Evolutionary conservation across 2,329 filamentous ascomycete genomes (phyloP).

Genomic region (Exophiala viscosa): DNA sequence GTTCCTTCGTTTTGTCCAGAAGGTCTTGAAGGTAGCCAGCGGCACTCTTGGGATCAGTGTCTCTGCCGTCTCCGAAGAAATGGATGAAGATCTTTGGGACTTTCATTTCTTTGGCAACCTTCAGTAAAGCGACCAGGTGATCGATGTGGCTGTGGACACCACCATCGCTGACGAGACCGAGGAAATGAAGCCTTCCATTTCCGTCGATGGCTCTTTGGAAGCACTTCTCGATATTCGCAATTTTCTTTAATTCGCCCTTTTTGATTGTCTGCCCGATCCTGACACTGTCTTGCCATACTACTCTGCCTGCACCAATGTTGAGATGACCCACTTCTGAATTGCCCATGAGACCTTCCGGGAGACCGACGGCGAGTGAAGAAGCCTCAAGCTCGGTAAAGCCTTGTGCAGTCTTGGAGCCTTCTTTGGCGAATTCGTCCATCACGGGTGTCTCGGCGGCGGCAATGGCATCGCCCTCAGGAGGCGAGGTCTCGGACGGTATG

Average conservation of each 20-base stretch:
- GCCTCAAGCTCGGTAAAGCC: slow-evolving; percentile 93
- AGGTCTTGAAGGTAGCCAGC: slow-evolving; percentile 84
- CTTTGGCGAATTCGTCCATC: slow-evolving; percentile 78
- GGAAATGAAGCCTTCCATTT: slow-evolving; percentile 87
- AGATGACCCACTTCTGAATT: slow-evolving; percentile 98
- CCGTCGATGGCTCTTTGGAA: slow-evolving; percentile 78
- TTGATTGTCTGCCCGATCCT: slow-evolving; percentile 92
- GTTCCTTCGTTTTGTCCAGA: slow-evolving; percentile 73
- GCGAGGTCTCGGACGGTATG: slow-evolving; percentile 73
- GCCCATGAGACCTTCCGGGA: slow-evolving; percentile 96
- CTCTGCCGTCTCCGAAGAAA: slow-evolving; percentile 97
- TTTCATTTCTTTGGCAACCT: slow-evolving; percentile 81
- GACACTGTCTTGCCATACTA: slow-evolving; percentile 98
- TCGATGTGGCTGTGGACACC: slow-evolving; percentile 96
- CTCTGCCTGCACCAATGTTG: slow-evolving; percentile 95
- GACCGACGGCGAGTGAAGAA: slow-evolving; percentile 89
- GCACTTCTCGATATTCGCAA: slow-evolving; percentile 71
- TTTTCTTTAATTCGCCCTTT: slow-evolving; percentile 72
- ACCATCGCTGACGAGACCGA: slow-evolving; percentile 88
- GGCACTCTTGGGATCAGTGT: slow-evolving; percentile 95
- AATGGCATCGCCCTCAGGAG: slow-evolving; percentile 90
- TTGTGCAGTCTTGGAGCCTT: slow-evolving; percentile 67
- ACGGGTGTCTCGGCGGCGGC: slow-evolving; percentile 85
- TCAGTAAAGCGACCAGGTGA: slow-evolving; percentile 81
- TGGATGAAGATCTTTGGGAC: slow-evolving; percentile 95